These are phyloP conservation scores for Trametes elegans DNA, from an alignment of 768 basidiomycete genomes.

Conservation along the genomic window DNA sequence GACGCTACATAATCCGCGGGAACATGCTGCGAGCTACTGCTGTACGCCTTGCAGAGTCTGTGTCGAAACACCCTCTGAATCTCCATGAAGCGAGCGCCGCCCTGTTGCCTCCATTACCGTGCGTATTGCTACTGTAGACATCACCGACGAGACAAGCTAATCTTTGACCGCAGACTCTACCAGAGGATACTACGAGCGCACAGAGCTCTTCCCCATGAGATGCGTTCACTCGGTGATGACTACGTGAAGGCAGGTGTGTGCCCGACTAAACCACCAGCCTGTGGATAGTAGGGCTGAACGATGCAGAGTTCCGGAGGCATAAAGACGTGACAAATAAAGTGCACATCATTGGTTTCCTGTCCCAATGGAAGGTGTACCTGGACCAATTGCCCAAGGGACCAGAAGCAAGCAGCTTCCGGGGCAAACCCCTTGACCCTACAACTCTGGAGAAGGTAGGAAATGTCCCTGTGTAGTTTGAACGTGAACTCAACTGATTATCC, in stretches of 20 bases:
- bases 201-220: conserved; percentile 64
- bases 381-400: conserved; percentile 58
- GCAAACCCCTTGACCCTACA: conserved; percentile 67
- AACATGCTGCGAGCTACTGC: conserved; percentile 39
- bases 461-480: no score
- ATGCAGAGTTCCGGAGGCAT: conserved; percentile 83
- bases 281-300: neutral
- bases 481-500: neutral
- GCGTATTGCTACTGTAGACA: conserved; percentile 28
- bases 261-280: neutral
- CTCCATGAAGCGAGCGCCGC: conserved; percentile 61
- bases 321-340: conserved; percentile 76
- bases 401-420: conserved; percentile 48
- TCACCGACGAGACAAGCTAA: neutral
- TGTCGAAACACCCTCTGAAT: conserved; percentile 56
- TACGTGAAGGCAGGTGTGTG: conserved; percentile 77
- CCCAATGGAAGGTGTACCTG: conserved; percentile 93
- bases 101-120: conserved; percentile 85
- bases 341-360: conserved; percentile 92
- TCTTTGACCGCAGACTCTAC: conserved; percentile 55
- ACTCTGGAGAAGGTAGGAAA: conserved; percentile 64
- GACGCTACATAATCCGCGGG: no score
- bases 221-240: conserved; percentile 81
- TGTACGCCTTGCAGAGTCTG: conserved; percentile 52
- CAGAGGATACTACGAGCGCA: conserved; percentile 81